phyloP scores from a whole-genome alignment of 2,329 filamentous ascomycete genomes.

The Cadophora sp. region DNA sequence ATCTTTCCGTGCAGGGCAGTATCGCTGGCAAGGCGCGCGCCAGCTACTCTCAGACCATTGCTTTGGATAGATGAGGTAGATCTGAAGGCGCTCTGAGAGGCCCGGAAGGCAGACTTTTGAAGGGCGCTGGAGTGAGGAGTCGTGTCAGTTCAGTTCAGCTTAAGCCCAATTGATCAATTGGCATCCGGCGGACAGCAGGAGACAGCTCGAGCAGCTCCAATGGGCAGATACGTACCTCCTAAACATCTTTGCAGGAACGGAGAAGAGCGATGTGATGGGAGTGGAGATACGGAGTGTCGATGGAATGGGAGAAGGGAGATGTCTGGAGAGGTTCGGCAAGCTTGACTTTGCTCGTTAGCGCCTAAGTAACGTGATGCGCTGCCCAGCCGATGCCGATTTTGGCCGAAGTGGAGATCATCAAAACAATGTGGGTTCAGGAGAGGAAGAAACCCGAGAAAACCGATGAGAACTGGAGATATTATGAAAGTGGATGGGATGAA shows the following conservation, averaged over 20 bases:
- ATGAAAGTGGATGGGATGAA: not conserved
- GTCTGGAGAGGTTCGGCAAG: conserved; percentile 60
- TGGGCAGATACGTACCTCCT: conserved; percentile 70
- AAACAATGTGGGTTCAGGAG: conserved; percentile 3
- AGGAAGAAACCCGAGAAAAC: no score
- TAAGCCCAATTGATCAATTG: conserved; percentile 50
- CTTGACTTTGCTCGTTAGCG: conserved; percentile 16
- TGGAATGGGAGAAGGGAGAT: conserved; percentile 47
- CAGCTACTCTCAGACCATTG: conserved; percentile 62
- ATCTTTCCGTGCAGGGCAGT: conserved; percentile 70
- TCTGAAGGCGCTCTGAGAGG: conserved; percentile 64
- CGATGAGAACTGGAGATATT: not conserved
- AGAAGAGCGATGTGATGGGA: conserved; percentile 67
- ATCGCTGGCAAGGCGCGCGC: conserved; percentile 56
- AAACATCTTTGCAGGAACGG: conserved; percentile 79
- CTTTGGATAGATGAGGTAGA: conserved; percentile 55
- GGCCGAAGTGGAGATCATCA: conserved; percentile 18
- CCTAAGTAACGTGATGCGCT: conserved; percentile 7
- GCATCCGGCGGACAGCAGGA: conserved; percentile 23
- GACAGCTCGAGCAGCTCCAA: conserved; percentile 41
- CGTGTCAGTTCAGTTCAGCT: conserved; percentile 47
- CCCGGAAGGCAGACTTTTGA: conserved; percentile 67
- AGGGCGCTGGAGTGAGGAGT: conserved; percentile 62
- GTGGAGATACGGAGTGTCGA: conserved; percentile 59
- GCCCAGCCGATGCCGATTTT: conserved; percentile 7